Evolutionary conservation across 108 stramenopile species (phyloP).

Genomic region (Nannochloropsis salina): DNA sequence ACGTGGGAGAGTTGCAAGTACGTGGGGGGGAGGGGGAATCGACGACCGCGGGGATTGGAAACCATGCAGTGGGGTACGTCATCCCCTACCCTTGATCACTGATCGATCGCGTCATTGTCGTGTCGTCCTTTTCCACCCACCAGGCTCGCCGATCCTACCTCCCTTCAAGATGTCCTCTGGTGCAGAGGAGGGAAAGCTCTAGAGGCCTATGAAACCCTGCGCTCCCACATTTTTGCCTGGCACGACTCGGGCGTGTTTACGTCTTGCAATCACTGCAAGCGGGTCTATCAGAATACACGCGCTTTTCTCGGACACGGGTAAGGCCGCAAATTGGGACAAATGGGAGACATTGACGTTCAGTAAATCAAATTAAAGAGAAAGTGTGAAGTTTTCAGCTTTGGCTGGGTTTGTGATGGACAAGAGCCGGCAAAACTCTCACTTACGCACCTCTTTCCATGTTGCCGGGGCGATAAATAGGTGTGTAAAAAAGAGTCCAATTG

Average conservation of each 20-base stretch:
- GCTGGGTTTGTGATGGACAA: too few species aligned
- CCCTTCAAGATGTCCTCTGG: neutral
- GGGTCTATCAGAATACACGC: neutral
- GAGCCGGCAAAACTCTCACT: too few species aligned
- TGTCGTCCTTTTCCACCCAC: neutral
- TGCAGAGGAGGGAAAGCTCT: neutral
- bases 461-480: neutral
- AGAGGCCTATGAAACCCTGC: neutral
- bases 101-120: neutral
- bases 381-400: too few species aligned
- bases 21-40: neutral
- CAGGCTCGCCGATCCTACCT: neutral
- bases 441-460: too few species aligned
- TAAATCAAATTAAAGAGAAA: too few species aligned
- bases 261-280: neutral
- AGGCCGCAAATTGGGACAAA: neutral
- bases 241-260: conserved; percentile 4
- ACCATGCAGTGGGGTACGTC: neutral
- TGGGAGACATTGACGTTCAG: too few species aligned
- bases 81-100: too few species aligned
- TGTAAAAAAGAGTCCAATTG: neutral
- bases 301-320: neutral
- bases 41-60: neutral
- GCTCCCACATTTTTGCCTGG: neutral
- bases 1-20: neutral